A percentile compares a stretch with the other conserved stretches of the same genome.
phyloP scores from a whole-genome alignment of 495 filamentous ascomycete species.

The Tuber calosporum region DNA sequence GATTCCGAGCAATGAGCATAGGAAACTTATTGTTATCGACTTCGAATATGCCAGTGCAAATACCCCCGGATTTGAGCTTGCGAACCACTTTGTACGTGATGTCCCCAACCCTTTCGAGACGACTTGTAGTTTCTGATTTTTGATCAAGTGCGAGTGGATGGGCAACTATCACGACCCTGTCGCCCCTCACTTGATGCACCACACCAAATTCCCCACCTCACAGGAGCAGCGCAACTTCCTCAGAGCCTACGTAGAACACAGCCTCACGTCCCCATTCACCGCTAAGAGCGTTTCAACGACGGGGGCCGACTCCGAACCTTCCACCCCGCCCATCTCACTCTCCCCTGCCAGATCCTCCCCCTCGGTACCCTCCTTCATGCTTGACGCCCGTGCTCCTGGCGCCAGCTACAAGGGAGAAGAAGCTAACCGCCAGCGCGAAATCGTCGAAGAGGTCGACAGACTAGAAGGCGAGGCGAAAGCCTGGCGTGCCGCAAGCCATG shows the following conservation, averaged over 20 bases:
- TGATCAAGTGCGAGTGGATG: conserved; percentile 68
- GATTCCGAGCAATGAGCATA: conserved; percentile 82
- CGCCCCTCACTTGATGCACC: conserved; percentile 59
- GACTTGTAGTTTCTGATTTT: background rate
- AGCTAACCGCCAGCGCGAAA: conserved; percentile 51
- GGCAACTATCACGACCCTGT: conserved; percentile 83
- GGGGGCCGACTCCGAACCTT: background rate
- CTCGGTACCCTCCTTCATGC: conserved; percentile 50
- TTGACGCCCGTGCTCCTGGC: conserved; percentile 60
- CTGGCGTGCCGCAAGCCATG: conserved; percentile 81
- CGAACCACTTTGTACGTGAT: conserved; percentile 79
- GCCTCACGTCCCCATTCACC: conserved; percentile 26
- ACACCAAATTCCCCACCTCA: conserved; percentile 62
- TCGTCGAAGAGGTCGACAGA: conserved; percentile 57
- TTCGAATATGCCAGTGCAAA: conserved; percentile 97
- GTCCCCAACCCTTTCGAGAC: background rate
- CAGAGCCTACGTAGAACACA: conserved; percentile 76
- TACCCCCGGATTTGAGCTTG: conserved; percentile 79
- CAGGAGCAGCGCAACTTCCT: conserved; percentile 82
- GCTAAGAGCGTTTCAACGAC: background rate
- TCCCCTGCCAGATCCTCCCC: background rate
- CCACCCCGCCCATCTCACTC: background rate
- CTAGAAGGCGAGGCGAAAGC: conserved; percentile 69
- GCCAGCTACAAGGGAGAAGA: conserved; percentile 56
- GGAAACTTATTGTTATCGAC: conserved; percentile 92